Base-by-base conservation (phyloP, 371 early-diverging fungal species). In the Circinella umbellata region DNA sequence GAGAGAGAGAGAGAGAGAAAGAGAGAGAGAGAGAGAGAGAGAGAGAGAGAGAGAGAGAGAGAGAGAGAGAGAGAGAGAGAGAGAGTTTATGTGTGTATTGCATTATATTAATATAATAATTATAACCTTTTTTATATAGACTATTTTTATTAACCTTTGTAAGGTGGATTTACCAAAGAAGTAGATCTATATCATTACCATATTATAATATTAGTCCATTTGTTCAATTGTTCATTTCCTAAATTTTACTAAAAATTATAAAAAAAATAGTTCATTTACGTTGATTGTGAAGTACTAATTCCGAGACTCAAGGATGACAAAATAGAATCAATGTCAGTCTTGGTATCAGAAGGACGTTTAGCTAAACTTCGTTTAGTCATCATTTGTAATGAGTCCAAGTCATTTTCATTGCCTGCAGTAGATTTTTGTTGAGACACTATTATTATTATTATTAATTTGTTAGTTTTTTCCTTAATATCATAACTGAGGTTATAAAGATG, bases 301-400 rank as follows among this genome's bases (percentile, higher is more conserved):
- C 73, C 77, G 8, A 78, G 55, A 9, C 74, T 76, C 61, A 83
- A 73, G 4, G 80, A 71, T 35, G 80, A 77, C 35, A 83, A 69
- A n/a, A 83, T 75, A n/a, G 80, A 73, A 39, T 72, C 76, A 71
- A 83, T 76, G 36, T 83, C 84, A 34, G 73, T 63, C 39, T 73
- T 63, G 6, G 69, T 61, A 20, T 80, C 79, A 46, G 66, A 73
- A 27, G 75, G 53, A 46, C 69, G 68, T 18, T 77, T 83, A 2
- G 75, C 64, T 34, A 78, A 67, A 57, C 69, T 69, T 36, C 63
- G 64, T 17, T 62, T 66, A n/a, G 73, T 76, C 69, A 71, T 59
- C n/a, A 63, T 49, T 39, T 75, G 69, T 42, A 75, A 57, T 14
- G 71, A 59, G 27, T 66, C 68, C 11, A 55, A 36, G 35, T 69